Base-by-base conservation (phyloP, 2,329 filamentous ascomycete genomes). In the Myriosclerotinia curreyana region DNA sequence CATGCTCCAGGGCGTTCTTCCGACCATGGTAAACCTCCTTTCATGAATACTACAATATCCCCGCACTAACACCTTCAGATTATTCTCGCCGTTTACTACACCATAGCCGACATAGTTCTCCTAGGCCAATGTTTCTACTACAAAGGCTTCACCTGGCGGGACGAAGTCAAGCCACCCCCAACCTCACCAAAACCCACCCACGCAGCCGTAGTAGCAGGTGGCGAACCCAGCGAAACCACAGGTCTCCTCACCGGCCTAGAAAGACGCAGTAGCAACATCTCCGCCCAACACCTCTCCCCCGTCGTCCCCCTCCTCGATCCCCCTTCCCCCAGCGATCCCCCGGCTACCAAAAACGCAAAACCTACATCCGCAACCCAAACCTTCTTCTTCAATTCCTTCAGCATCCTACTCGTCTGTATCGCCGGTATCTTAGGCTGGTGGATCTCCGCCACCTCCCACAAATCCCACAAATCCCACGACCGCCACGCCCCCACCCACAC, bases 41-140 rank as follows among this genome's bases (percentile, higher is more conserved):
- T n/a, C 0, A 11, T 36, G 0, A 17, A 48, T 36, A 9, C 15
- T 25, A 55, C 25, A 34, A 38, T 48, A 8, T 22, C 5, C 25
- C 53, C n/a, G 40, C n/a, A 50, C 44, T 66, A 60, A 67, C 49
- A 60, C 17, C 22, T 14, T 8, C 34, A 87, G 86, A 88, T 91
- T 67, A 96, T 96, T 61, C 81, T 97, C n/a, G 93, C 93, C 15
- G 84, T 96, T 20, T 96, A 96, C 76, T 96, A 98, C 75, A 96
- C 93, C 20, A 82, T 96, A 46, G 92, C 92, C 66, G 94, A 98
- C 74, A 84, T 97, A 50, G 92, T 98, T 1, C 82, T 99, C 1
- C 80, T 98, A 0, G 83, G 81, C 0, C 95, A 99, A 77, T 96
- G 91, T 77, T 96, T 98, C 79, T 98, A 96, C 79, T 99, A 99